Base-by-base conservation (phyloP, 1,139 yeast species). In the Pichia sp. region DNA sequence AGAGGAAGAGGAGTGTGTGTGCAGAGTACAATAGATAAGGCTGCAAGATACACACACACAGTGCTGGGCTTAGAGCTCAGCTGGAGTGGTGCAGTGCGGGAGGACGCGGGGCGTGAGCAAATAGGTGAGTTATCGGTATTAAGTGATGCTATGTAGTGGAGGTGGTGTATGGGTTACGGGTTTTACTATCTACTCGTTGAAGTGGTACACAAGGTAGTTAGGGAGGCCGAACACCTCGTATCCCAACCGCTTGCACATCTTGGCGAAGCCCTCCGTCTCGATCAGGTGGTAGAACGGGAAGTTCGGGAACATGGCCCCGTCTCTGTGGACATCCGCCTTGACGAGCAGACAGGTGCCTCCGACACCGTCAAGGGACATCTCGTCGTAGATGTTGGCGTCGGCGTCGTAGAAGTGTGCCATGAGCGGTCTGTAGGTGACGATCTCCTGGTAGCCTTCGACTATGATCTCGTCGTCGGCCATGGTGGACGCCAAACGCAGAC, bases 271-370 rank as follows among this genome's bases (percentile, higher is more conserved):
- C 70, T 93, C 99, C 8, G 98, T 90, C 70, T 93, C 99, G 57
- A 93, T 90, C 68, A 93, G 76, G 65, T 93, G 96, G 67, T 93
- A 91, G 73, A 93, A 93, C 52, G 99, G 94, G 79, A 93, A 93
- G 35, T 95, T 87, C 18, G 99, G 99, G 79, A 93, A 93, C 97
- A 91, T 91, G 48, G 98, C 98, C 45, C 99, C 99, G 66, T 93
- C 99, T 65, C 99, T 79, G 69, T 93, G 99, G 48, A 93, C 99
- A 58, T 90, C 97, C 10, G 98, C 96, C 66, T 91, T 89, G 32
- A 93, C 99, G 68, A 93, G 67, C 33, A 95, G 83, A 38, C 97
- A 96, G 28, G 98, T 96, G 52, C 93, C 98, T 47, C 99, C 99
- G 50, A 93, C 98, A 65, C 99, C 99, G 66, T 93, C 99, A 52